These are phyloP conservation scores for Penicillium antarcticum DNA, from an alignment of 495 filamentous ascomycete genomes.

Conservation along the genomic window DNA sequence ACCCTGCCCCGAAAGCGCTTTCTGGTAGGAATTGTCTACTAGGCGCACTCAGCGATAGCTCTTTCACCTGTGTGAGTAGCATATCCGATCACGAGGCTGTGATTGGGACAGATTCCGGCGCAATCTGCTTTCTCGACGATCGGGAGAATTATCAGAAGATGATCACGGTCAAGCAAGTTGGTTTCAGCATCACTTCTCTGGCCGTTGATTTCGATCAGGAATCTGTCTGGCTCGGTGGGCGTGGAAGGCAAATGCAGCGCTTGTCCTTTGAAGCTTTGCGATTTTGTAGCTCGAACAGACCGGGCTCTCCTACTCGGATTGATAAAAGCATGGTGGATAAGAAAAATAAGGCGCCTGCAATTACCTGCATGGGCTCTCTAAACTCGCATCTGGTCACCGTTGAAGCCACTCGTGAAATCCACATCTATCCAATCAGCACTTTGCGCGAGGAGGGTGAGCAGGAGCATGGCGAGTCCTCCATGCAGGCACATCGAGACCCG, in stretches of 20 bases:
- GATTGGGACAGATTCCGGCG: slow-evolving; percentile 46
- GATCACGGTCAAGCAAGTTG: slow-evolving; percentile 28
- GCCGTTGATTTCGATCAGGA: slow-evolving; percentile 52
- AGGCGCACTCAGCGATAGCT: slow-evolving; percentile 66
- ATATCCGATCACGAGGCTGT: slow-evolving; percentile 60
- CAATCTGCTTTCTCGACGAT: slow-evolving; percentile 66
- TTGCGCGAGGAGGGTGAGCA: slow-evolving; percentile 31
- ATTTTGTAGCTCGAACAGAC: slow-evolving; percentile 12
- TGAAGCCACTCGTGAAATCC: slow-evolving; percentile 68
- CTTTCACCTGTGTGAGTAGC: slow-evolving; percentile 73
- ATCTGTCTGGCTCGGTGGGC: slow-evolving; percentile 55
- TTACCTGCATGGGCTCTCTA: slow-evolving; percentile 68
- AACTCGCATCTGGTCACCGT: slow-evolving; percentile 69
- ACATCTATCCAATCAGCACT: slow-evolving; percentile 49
- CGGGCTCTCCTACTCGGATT: slow-evolving; percentile 24
- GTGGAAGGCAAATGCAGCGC: slow-evolving; percentile 38
- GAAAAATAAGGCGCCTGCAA: slow-evolving; percentile 30
- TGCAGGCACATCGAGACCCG: slow-evolving; percentile 72
- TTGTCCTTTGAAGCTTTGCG: slow-evolving; percentile 38
- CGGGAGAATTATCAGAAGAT: slow-evolving; percentile 67
- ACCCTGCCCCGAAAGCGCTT: slow-evolving; percentile 52
- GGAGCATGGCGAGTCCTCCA: slow-evolving; percentile 27
- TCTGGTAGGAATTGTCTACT: slow-evolving; percentile 58
- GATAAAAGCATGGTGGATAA: slow-evolving; percentile 20
- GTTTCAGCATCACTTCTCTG: slow-evolving; percentile 45